A percentile compares a stretch with the other conserved stretches of the same genome.
phyloP scores from a whole-genome alignment of 2,329 filamentous ascomycete genomes.

The Colletotrichum chrysophilum region DNA sequence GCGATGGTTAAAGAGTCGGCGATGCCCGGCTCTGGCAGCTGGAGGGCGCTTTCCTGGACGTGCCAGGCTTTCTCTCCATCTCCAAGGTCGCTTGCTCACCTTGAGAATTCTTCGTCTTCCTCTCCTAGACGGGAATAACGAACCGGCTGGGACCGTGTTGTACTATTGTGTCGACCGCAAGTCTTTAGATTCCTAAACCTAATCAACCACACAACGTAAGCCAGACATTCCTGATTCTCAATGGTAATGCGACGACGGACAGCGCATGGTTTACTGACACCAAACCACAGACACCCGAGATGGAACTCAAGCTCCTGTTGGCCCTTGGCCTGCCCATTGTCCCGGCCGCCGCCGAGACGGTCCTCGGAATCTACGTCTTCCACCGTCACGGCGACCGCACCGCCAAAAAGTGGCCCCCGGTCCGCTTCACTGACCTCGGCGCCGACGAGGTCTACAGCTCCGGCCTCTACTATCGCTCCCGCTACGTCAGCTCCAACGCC shows the following conservation, averaged over 20 bases:
- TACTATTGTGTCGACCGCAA: background rate
- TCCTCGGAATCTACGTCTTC: slow-evolving; percentile 86
- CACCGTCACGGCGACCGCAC: slow-evolving; percentile 90
- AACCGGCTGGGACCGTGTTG: background rate
- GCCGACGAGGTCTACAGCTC: slow-evolving; percentile 76
- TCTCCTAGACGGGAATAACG: background rate
- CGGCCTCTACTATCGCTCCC: slow-evolving; percentile 76
- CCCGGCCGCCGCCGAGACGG: slow-evolving; percentile 62
- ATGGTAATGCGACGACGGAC: background rate
- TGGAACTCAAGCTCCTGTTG: slow-evolving; percentile 44
- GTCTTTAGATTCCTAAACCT: background rate
- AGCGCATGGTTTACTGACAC: background rate
- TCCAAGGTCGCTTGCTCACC: background rate
- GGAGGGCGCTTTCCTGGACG: too few relatives aligned
- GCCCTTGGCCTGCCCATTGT: slow-evolving; percentile 35
- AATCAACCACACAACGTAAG: background rate
- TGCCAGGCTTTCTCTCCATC: background rate
- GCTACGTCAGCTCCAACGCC: slow-evolving; percentile 72
- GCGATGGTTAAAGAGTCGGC: slow-evolving; percentile 3
- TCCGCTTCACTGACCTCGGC: slow-evolving; percentile 79
- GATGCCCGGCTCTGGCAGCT: background rate
- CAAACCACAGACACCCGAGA: slow-evolving; percentile 22
- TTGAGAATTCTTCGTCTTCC: background rate
- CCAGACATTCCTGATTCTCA: background rate
- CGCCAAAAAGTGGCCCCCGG: slow-evolving; percentile 73